These are phyloP conservation scores for Fusarium bulbicola DNA, from an alignment of 2,329 filamentous ascomycete species.

Conservation along the genomic window DNA sequence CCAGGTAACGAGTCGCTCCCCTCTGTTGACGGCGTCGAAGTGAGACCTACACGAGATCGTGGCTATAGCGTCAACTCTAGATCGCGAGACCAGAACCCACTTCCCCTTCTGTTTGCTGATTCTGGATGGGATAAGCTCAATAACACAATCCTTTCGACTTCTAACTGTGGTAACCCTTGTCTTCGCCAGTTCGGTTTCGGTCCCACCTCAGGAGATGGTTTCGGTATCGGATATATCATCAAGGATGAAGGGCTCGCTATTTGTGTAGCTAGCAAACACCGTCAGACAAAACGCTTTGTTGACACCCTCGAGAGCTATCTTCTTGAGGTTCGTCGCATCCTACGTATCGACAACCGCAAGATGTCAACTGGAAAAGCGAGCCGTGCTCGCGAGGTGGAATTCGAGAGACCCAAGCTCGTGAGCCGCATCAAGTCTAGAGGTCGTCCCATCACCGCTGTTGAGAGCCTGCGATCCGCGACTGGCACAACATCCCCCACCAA, in stretches of 20 bases:
- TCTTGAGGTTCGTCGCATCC: slow-evolving; percentile 85
- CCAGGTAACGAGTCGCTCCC: slow-evolving; percentile 61
- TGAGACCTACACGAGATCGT: slow-evolving; percentile 55
- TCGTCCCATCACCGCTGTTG: slow-evolving; percentile 71
- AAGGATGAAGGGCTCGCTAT: slow-evolving; percentile 82
- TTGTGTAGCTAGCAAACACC: slow-evolving; percentile 91
- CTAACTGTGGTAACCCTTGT: slow-evolving; percentile 97
- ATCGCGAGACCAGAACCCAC: slow-evolving; percentile 56
- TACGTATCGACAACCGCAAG: slow-evolving; percentile 71
- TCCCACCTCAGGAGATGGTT: slow-evolving; percentile 91
- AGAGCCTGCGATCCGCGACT: slow-evolving; percentile 51
- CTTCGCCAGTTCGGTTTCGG: slow-evolving; percentile 97
- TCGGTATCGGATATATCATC: slow-evolving; percentile 99
- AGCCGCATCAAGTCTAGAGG: slow-evolving; percentile 76
- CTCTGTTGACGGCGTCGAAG: slow-evolving; percentile 44
- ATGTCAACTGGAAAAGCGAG: slow-evolving; percentile 55
- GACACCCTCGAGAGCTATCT: slow-evolving; percentile 91
- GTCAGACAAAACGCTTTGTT: slow-evolving; percentile 90
- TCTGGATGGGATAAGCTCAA: slow-evolving; percentile 94
- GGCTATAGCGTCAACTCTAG: slow-evolving; percentile 65
- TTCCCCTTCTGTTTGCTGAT: slow-evolving; percentile 88
- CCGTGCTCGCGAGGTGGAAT: slow-evolving; percentile 64
- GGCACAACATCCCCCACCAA: slow-evolving; percentile 70
- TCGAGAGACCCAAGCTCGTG: slow-evolving; percentile 47
- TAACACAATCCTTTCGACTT: slow-evolving; percentile 92